Conservation (phyloP, 73 alveolate genomes). For the Stentor roeselii region DNA sequence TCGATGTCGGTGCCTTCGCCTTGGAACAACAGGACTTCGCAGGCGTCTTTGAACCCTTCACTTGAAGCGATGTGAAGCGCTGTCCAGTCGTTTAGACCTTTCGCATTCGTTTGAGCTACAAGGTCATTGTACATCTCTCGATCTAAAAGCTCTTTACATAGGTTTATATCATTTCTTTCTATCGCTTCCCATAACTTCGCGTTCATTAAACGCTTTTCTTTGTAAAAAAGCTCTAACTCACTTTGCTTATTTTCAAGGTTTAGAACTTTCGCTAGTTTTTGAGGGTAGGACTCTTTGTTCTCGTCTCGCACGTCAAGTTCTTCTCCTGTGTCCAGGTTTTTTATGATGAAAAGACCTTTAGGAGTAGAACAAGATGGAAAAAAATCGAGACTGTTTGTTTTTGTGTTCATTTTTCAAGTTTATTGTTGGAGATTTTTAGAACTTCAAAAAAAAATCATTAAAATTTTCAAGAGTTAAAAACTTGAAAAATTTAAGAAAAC, state of each 20-base stretch:
- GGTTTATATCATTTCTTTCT: constrained; percentile 20
- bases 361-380: too few species aligned
- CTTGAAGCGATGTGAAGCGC: constrained; percentile 69
- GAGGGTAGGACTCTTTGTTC: not conserved
- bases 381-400: too few species aligned
- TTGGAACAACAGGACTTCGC: constrained; percentile 33
- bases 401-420: too few species aligned
- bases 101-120: constrained; percentile 33
- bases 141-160: constrained; percentile 20
- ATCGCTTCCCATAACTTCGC: constrained; percentile 20
- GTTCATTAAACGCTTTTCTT: not conserved
- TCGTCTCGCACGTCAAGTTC: constrained; percentile 21
- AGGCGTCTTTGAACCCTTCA: constrained; percentile 45
- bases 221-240: constrained; percentile 20
- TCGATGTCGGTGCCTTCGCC: constrained; percentile 20
- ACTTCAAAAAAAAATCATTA: too few species aligned
- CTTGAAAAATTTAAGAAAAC: too few species aligned
- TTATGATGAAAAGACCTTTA: not conserved
- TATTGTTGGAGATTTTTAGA: too few species aligned
- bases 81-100: constrained; percentile 66
- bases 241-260: not conserved
- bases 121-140: constrained; percentile 9
- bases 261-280: not conserved
- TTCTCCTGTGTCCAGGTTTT: constrained; percentile 34
- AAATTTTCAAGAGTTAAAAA: too few species aligned